These are phyloP conservation scores for Lepidium aucheri DNA, from an alignment of 345 rosid genomes.

Conservation along the genomic window DNA sequence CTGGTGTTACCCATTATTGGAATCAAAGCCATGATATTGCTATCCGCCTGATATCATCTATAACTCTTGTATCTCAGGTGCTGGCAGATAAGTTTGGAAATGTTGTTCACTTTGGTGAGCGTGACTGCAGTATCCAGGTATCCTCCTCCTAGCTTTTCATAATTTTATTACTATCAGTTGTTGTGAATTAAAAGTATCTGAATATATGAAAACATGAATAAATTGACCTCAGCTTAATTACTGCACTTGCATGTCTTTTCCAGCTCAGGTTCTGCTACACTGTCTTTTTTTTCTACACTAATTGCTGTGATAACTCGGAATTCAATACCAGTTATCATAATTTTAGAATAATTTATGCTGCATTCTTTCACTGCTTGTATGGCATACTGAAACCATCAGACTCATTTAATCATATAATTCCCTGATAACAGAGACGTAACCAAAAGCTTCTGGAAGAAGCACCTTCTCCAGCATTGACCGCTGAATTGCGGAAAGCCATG, in stretches of 20 bases:
- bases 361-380: background rate
- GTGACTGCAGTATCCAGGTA: constrained; percentile 99
- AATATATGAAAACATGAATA: background rate
- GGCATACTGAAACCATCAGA: background rate
- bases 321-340: background rate
- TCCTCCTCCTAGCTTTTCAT: background rate
- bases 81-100: constrained; percentile 95
- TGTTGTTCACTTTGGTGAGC: constrained; percentile 98
- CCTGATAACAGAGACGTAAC: constrained; percentile 68
- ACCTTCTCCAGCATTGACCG: constrained; percentile 95
- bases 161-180: background rate
- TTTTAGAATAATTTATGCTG: background rate
- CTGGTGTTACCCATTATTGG: background rate
- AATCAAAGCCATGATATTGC: background rate
- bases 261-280: background rate
- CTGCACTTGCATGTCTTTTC: background rate
- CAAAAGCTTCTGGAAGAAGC: constrained; percentile 98
- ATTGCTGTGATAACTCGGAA: background rate
- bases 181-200: background rate
- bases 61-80: constrained; percentile 46
- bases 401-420: constrained; percentile 3
- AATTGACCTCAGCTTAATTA: background rate
- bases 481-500: constrained; percentile 94
- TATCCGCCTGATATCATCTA: background rate
- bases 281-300: background rate